A percentile compares a stretch with the other conserved stretches of the same genome.
phyloP scores from a whole-genome alignment of 208 protist species.

The Borovskyia barvae region DNA sequence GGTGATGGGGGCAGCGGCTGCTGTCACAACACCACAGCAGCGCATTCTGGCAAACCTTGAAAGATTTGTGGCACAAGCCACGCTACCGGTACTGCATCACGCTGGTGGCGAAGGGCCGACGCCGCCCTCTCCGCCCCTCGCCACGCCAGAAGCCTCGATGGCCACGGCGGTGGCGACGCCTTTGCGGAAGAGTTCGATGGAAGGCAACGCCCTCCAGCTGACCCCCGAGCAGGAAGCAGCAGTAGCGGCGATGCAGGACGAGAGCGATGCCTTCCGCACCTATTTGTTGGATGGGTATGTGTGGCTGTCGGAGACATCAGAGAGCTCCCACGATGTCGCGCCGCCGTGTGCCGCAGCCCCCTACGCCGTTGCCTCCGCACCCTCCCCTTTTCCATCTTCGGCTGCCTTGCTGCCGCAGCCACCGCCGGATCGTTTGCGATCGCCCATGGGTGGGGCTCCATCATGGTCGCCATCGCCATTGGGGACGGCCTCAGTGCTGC shows the following conservation, averaged over 20 bases:
- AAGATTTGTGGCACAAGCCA: constrained; percentile 25
- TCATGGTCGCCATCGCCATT: no score
- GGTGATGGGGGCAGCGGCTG: no score
- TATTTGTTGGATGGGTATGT: constrained; percentile 17
- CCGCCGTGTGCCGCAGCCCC: no score
- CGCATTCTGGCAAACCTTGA: constrained; percentile 32
- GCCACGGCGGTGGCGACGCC: neutral
- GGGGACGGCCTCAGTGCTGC: neutral
- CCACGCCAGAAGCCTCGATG: no score
- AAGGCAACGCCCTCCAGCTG: neutral
- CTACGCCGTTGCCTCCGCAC: no score
- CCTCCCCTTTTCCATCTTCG: no score
- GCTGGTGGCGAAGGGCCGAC: neutral
- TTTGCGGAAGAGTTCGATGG: neutral
- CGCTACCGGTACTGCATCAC: constrained; percentile 7
- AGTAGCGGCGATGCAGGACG: constrained; percentile 17
- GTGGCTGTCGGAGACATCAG: no score
- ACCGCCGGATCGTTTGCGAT: no score
- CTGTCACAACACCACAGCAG: constrained; percentile 18
- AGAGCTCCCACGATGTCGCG: no score
- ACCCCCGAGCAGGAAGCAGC: constrained; percentile 8
- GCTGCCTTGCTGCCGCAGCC: no score
- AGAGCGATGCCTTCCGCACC: constrained; percentile 13
- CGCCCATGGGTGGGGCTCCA: no score
- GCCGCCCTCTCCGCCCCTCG: no score